Percentiles rank a stretch among this genome's conserved stretches.
phyloP scores from a whole-genome alignment of 78 protist species.

The Acrasis kona region DNA sequence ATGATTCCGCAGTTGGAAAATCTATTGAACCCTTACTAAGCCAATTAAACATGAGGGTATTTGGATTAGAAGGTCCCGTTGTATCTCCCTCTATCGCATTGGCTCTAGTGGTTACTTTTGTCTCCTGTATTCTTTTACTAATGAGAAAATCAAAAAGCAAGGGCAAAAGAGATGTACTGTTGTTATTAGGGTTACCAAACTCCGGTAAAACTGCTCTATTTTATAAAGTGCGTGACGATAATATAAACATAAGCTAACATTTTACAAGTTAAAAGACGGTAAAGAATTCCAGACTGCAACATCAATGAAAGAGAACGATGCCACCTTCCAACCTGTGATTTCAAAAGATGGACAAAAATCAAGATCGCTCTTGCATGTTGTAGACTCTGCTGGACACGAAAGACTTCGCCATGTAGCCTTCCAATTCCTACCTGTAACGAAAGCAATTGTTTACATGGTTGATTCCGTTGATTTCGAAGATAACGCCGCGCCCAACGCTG shows the following conservation, averaged over 20 bases:
- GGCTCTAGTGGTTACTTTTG: too few relatives aligned
- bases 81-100: too few relatives aligned
- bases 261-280: background rate
- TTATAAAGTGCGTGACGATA: too few relatives aligned
- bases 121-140: too few relatives aligned
- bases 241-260: background rate
- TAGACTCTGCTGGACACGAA: background rate
- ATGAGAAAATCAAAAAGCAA: too few relatives aligned
- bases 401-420: background rate
- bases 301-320: background rate
- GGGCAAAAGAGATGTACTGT: background rate
- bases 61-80: too few relatives aligned
- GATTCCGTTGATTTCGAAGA: background rate
- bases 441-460: background rate
- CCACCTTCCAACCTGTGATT: background rate
- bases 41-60: too few relatives aligned
- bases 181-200: background rate
- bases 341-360: background rate
- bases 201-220: background rate
- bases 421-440: background rate
- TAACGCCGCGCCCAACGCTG: background rate
- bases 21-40: too few relatives aligned
- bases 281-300: background rate
- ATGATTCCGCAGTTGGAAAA: too few relatives aligned
- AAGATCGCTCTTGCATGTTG: background rate